Base-by-base conservation (phyloP, 306 rosid species). In the Pterocarpus macrocarpus region DNA sequence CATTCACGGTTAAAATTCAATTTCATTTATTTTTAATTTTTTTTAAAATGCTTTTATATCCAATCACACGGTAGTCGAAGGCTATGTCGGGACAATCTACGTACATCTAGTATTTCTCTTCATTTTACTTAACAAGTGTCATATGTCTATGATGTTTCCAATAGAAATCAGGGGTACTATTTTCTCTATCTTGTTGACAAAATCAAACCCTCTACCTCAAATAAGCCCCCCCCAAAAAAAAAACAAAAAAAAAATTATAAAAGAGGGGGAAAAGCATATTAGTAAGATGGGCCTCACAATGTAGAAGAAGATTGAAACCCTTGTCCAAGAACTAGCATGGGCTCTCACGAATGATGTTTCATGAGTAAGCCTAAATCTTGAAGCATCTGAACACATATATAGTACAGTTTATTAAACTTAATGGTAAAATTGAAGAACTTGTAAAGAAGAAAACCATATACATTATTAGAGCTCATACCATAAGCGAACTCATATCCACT, bases 261-360 rank as follows among this genome's bases (percentile, higher is more conserved):
- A 22, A 22, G 28, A 22, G 28, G 28, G 30, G 10, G 1, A 66
- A 83, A 77, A 50, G 80, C 36, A 81, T 32, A 69, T 74, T 56
- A 76, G 69, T 67, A 58, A 28, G 67, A 55, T 15, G 8, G 80
- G 57, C 61, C 99, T 96, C 89, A 96, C 99, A 16, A 96, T 50
- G 77, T 90, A 96, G 86, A 96, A 96, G 85, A 92, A 92, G 76
- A 92, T 14, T 1, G 93, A 85, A 78, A 63, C 68, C 76, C 65
- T 87, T 6, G 97, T 92, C 99, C 98, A 93, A 88, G 84, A 92
- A 43, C 90, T 90, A 65, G 93, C 83, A 79, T 96, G 99, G 9
- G 88, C 94, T 90, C 79, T 89, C 75, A 96, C 98, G 88, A 96
- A 96, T 45, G 99, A 93, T 78, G 97, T 93, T 85, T 94, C 92